phyloP scores from a whole-genome alignment of 2,329 filamentous ascomycete genomes.

The Nigrospora osmanthi region DNA sequence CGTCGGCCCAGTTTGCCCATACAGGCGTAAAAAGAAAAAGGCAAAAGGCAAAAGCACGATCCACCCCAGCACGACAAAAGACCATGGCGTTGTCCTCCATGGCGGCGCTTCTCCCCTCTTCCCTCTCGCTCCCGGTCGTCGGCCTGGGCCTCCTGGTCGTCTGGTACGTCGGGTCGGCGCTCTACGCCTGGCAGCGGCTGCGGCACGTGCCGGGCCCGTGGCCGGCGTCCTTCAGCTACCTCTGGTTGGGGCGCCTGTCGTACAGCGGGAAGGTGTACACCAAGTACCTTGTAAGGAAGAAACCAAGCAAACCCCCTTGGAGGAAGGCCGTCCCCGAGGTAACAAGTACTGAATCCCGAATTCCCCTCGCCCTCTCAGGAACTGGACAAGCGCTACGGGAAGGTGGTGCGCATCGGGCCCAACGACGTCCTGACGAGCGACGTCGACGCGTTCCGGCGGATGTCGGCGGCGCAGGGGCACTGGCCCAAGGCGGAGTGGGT shows the following conservation, averaged over 20 bases:
- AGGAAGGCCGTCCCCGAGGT: neutral
- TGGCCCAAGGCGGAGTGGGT: conserved; percentile 12
- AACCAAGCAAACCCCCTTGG: neutral
- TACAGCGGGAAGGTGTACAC: conserved; percentile 3
- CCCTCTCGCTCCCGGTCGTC: too few species aligned
- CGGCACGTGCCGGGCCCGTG: conserved; percentile 10
- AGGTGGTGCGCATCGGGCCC: conserved; percentile 13
- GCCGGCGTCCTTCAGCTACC: conserved; percentile 9
- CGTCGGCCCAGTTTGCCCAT: too few species aligned
- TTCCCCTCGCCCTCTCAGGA: neutral
- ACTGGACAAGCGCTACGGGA: conserved; percentile 7
- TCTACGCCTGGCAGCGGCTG: conserved; percentile 10
- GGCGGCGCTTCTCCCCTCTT: too few species aligned
- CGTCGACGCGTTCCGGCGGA: conserved; percentile 9
- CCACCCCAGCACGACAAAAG: too few species aligned
- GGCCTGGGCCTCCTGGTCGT: neutral
- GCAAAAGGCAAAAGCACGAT: too few species aligned
- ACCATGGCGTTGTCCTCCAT: too few species aligned
- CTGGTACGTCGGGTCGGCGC: conserved; percentile 5
- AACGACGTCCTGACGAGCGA: conserved; percentile 13
- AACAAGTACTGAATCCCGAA: too few species aligned
- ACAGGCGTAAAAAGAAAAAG: too few species aligned
- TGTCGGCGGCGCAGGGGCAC: conserved; percentile 9
- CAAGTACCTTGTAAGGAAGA: neutral
- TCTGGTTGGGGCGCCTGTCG: conserved; percentile 7